Percentiles rank a stretch among this genome's conserved stretches.
Conservation (phyloP, 805 yeast species). For the Candida sanyiensis region DNA sequence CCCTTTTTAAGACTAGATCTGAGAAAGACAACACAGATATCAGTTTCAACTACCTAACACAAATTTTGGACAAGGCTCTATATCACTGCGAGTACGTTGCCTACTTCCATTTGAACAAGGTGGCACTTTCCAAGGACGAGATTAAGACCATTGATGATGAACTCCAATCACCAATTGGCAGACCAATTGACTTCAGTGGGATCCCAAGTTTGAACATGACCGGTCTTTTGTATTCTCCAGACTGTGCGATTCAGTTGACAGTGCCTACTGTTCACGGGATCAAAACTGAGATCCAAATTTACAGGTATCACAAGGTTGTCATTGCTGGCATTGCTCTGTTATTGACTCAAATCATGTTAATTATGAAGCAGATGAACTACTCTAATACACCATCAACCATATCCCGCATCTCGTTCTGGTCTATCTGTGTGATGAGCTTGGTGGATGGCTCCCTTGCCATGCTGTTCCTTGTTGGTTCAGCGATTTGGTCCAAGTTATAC, state of each 20-base stretch:
- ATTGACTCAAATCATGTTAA: conserved; percentile 27
- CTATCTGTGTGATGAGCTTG: conserved; percentile 56
- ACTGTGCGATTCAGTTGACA: conserved; percentile 63
- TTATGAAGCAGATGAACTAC: conserved; percentile 58
- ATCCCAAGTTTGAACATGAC: conserved; percentile 53
- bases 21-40: conserved; percentile 19
- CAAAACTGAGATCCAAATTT: conserved; percentile 44
- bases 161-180: conserved; percentile 65
- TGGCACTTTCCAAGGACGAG: conserved; percentile 47
- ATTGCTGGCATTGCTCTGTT: conserved; percentile 18
- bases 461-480: conserved; percentile 53
- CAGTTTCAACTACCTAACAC: conserved; percentile 20
- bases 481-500: conserved; percentile 50
- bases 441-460: conserved; percentile 68
- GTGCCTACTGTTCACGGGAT: conserved; percentile 43
- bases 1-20: conserved; percentile 22
- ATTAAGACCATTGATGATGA: conserved; percentile 66
- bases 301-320: conserved; percentile 15
- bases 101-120: conserved; percentile 64
- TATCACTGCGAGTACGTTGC: conserved; percentile 64
- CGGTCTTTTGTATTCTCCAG: conserved; percentile 78
- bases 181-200: conserved; percentile 49
- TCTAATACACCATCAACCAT: conserved; percentile 77
- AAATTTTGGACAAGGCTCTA: conserved; percentile 27
- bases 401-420: conserved; percentile 64